Conservation (phyloP, 2,329 filamentous ascomycete genomes). For the Chaetomiaceae sp. region DNA sequence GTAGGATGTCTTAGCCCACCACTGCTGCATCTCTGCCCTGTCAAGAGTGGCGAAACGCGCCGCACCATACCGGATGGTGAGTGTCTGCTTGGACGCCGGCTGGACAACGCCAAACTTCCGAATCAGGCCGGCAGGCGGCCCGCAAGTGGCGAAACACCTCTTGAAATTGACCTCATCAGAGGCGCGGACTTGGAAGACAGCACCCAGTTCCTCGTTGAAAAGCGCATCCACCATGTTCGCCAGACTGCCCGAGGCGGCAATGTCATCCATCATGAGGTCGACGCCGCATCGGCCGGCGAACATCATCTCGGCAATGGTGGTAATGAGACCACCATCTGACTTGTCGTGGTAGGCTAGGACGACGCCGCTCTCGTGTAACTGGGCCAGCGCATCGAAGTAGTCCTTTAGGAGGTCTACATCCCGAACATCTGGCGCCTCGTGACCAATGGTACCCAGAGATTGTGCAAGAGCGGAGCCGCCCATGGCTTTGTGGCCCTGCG, state of each 20-base stretch:
- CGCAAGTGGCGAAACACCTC: slow-evolving; percentile 85
- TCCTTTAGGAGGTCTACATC: slow-evolving; percentile 77
- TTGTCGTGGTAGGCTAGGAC: slow-evolving; percentile 94
- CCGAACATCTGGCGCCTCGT: slow-evolving; percentile 80
- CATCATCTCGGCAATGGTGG: slow-evolving; percentile 94
- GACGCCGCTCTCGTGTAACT: slow-evolving; percentile 54
- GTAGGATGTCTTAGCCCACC: slow-evolving; percentile 84
- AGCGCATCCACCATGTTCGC: slow-evolving; percentile 69
- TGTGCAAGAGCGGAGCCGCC: slow-evolving; percentile 91
- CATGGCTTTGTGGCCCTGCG: slow-evolving; percentile 71
- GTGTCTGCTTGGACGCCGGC: slow-evolving; percentile 63
- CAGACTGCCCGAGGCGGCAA: slow-evolving; percentile 58
- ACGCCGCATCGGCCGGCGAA: slow-evolving; percentile 90
- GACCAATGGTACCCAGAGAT: slow-evolving; percentile 78
- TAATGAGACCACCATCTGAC: slow-evolving; percentile 88
- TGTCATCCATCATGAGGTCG: slow-evolving; percentile 75
- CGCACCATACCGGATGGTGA: slow-evolving; percentile 69
- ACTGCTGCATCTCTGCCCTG: slow-evolving; percentile 73
- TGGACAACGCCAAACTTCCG: slow-evolving; percentile 78
- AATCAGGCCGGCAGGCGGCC: slow-evolving; percentile 75
- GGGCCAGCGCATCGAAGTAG: slow-evolving; percentile 80
- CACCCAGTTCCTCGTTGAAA: slow-evolving; percentile 95
- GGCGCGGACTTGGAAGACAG: slow-evolving; percentile 90
- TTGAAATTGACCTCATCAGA: slow-evolving; percentile 80
- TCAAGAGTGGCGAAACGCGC: slow-evolving; percentile 62